Evolutionary conservation across 768 basidiomycete species (phyloP).

Genomic region (Auriscalpium vulgare): DNA sequence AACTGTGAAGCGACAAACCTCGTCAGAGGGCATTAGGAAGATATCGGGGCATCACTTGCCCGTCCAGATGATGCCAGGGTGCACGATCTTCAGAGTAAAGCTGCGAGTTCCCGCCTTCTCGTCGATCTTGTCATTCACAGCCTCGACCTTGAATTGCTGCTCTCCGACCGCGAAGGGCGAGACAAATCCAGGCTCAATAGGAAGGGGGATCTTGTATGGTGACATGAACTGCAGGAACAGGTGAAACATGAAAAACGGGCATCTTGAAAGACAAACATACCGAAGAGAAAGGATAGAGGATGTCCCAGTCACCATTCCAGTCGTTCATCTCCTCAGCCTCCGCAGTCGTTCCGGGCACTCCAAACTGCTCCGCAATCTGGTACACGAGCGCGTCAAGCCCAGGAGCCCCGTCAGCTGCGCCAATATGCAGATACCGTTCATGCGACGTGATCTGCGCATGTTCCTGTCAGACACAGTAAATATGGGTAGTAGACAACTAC

Average conservation of each 20-base stretch:
- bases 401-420: slow-evolving; percentile 75
- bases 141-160: slow-evolving; percentile 44
- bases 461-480: background rate
- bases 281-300: slow-evolving; percentile 71
- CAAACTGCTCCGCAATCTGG: slow-evolving; percentile 55
- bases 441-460: slow-evolving; percentile 53
- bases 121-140: slow-evolving; percentile 50
- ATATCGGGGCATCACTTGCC: slow-evolving; percentile 30
- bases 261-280: slow-evolving; percentile 30
- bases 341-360: slow-evolving; percentile 32
- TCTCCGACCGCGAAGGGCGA: slow-evolving; percentile 19
- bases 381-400: slow-evolving; percentile 58
- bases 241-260: slow-evolving; percentile 1
- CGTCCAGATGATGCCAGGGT: slow-evolving; percentile 85
- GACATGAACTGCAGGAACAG: slow-evolving; percentile 58
- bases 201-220: slow-evolving; percentile 70
- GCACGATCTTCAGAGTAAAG: slow-evolving; percentile 60
- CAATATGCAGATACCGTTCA: slow-evolving; percentile 73
- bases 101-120: slow-evolving; percentile 53
- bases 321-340: slow-evolving; percentile 57
- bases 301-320: slow-evolving; percentile 84
- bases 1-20: slow-evolving; percentile 30
- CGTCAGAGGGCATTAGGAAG: background rate
- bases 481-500: background rate
- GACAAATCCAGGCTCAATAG: slow-evolving; percentile 29